Percentiles rank a stretch among this genome's conserved stretches.
phyloP scores from a whole-genome alignment of 140 eudicot species.

The Anethum foeniculum region DNA sequence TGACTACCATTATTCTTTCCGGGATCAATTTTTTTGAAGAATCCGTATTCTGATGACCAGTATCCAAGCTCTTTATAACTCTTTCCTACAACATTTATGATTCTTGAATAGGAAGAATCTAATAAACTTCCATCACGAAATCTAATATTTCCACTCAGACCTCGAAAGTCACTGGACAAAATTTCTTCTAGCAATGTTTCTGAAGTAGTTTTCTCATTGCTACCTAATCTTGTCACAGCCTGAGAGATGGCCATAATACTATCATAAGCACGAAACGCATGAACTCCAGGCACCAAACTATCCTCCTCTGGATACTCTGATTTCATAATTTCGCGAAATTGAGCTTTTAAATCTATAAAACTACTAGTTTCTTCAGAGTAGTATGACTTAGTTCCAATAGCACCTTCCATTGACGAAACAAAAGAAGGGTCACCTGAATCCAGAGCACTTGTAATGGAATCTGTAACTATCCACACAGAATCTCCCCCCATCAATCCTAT shows the following conservation, averaged over 20 bases:
- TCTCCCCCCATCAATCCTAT: constrained; percentile 41
- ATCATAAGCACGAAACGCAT: constrained; percentile 49
- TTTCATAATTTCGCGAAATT: constrained; percentile 23
- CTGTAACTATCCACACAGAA: constrained; percentile 51
- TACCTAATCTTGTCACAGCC: constrained; percentile 23
- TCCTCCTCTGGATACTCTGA: constrained; percentile 38
- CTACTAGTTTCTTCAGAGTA: constrained; percentile 35
- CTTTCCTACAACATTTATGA: constrained; percentile 41
- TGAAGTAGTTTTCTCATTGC: constrained; percentile 12
- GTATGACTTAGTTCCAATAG: constrained; percentile 39
- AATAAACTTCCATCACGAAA: constrained; percentile 26
- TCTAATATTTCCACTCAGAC: constrained; percentile 25
- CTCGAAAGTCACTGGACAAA: constrained; percentile 30
- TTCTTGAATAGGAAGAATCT: constrained; percentile 11
- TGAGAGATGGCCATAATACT: constrained; percentile 30
- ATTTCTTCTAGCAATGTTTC: constrained; percentile 27
- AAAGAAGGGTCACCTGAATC: constrained; percentile 41
- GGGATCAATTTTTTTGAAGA: constrained; percentile 11
- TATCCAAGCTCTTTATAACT: constrained; percentile 44
- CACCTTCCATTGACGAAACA: constrained; percentile 36
- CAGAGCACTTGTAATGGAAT: constrained; percentile 31
- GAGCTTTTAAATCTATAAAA: constrained; percentile 24
- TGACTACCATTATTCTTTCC: not conserved
- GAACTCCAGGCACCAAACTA: constrained; percentile 29
- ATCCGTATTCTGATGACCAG: constrained; percentile 33